Conservation (phyloP, 2,329 filamentous ascomycete genomes). For the Thermochaetoides dissita region DNA sequence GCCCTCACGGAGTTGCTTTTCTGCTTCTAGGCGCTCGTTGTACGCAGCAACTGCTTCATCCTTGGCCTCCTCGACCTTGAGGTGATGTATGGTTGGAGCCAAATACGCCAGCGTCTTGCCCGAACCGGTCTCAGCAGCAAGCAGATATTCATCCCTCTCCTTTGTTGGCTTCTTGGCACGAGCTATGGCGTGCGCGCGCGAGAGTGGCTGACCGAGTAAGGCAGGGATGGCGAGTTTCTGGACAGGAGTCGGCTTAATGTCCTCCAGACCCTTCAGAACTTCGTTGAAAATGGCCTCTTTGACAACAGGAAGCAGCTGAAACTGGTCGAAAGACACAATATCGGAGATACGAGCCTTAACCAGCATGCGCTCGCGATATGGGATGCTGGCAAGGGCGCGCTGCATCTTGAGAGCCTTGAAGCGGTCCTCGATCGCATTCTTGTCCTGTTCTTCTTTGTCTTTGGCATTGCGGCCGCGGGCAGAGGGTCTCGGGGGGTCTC, state of each 20-base stretch:
- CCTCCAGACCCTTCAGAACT: conserved; percentile 58
- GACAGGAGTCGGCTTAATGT: conserved; percentile 72
- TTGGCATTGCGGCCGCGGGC: conserved; percentile 18
- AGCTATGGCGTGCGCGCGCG: conserved; percentile 15
- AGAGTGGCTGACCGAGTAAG: conserved; percentile 46
- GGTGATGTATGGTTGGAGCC: conserved; percentile 66
- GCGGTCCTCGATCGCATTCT: conserved; percentile 51
- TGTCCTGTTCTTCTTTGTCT: conserved; percentile 21
- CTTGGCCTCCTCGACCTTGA: conserved; percentile 60
- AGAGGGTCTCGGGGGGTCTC: conserved; percentile 3
- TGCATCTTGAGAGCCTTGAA: conserved; percentile 94
- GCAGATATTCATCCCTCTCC: conserved; percentile 48
- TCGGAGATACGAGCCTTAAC: conserved; percentile 45
- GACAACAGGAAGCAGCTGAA: conserved; percentile 59
- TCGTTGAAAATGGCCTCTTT: conserved; percentile 59
- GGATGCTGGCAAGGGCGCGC: conserved; percentile 57
- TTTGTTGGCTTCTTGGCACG: conserved; percentile 19
- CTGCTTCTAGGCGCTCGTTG: conserved; percentile 38
- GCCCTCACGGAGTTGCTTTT: conserved; percentile 43
- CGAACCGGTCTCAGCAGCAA: conserved; percentile 92
- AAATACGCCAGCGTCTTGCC: conserved; percentile 94
- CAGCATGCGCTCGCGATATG: conserved; percentile 51
- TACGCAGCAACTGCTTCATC: conserved; percentile 47
- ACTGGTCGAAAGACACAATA: conserved; percentile 67
- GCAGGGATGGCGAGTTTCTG: conserved; percentile 80